These are phyloP conservation scores for Cystobasidium sp. DNA, from an alignment of 1,284 basidiomycete genomes.

Conservation along the genomic window DNA sequence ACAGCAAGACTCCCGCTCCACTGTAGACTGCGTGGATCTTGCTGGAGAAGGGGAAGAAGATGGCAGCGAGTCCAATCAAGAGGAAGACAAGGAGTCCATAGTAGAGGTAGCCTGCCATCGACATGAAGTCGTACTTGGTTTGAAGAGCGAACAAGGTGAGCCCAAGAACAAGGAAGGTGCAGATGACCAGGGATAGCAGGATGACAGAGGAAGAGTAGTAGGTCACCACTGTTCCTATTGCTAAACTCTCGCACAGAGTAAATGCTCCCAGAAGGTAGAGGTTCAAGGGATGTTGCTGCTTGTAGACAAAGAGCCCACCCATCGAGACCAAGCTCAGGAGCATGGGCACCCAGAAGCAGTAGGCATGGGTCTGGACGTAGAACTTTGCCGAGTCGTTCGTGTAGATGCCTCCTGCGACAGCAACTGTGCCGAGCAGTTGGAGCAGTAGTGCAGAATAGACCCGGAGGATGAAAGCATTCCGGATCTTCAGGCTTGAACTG, in stretches of 20 bases:
- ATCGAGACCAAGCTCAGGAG: conserved; percentile 40
- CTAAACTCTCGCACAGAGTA: conserved; percentile 77
- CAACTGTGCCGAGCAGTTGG: conserved; percentile 46
- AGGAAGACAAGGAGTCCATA: conserved; percentile 70
- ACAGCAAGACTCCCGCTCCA: conserved; percentile 72
- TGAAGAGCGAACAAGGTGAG: conserved; percentile 76
- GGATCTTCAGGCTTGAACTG: conserved; percentile 45
- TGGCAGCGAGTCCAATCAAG: conserved; percentile 73
- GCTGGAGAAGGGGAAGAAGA: conserved; percentile 77
- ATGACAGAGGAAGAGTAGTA: conserved; percentile 77
- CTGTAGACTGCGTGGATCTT: conserved; percentile 78
- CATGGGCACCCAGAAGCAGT: conserved; percentile 27
- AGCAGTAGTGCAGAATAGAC: conserved; percentile 50
- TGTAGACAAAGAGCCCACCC: conserved; percentile 12
- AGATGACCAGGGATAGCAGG: conserved; percentile 84
- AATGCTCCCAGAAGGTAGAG: conserved; percentile 75
- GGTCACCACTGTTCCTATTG: conserved; percentile 74
- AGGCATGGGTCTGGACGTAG: conserved; percentile 20
- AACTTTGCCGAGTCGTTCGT: not conserved
- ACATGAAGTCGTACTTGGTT: conserved; percentile 78
- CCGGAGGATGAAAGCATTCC: conserved; percentile 51
- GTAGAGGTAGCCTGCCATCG: conserved; percentile 81
- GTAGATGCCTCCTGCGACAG: conserved; percentile 24
- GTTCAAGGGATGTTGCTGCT: conserved; percentile 64
- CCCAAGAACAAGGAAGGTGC: conserved; percentile 82